Evolutionary conservation across 2,329 filamentous ascomycete species (phyloP).

Genomic region (Ophiosphaerella herpotricha): DNA sequence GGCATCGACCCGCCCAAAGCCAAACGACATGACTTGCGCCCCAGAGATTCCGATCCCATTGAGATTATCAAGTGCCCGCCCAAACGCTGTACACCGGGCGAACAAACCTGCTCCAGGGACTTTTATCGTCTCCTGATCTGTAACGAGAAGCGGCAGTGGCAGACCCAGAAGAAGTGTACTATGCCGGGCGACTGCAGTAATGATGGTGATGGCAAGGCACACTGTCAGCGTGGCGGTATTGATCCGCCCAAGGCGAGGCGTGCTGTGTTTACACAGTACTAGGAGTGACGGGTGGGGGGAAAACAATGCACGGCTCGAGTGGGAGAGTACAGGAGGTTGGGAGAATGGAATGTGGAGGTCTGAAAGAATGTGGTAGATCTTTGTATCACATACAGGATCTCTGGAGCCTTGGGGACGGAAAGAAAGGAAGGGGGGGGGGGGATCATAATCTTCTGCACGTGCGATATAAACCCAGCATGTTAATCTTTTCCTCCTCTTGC

Average conservation of each 20-base stretch:
- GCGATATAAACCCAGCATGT: too few relatives aligned
- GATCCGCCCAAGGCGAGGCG: not conserved
- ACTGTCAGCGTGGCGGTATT: constrained; percentile 5
- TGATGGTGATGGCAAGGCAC: constrained; percentile 2
- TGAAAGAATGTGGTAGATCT: too few relatives aligned
- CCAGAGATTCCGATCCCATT: not conserved
- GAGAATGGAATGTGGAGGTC: too few relatives aligned
- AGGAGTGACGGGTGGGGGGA: not conserved
- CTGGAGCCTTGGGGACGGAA: too few relatives aligned
- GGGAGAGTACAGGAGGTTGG: too few relatives aligned
- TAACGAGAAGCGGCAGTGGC: constrained; percentile 5
- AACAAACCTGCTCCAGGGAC: constrained; percentile 2
- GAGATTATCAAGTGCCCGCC: not conserved
- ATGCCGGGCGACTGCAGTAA: constrained; percentile 10
- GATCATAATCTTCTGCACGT: too few relatives aligned
- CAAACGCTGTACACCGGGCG: constrained; percentile 1
- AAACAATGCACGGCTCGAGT: too few relatives aligned
- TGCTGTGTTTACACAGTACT: not conserved
- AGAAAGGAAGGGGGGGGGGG: too few relatives aligned
- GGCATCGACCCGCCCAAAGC: not conserved
- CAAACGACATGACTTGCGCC: not conserved
- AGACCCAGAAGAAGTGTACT: constrained; percentile 10
- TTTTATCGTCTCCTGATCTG: constrained; percentile 4
- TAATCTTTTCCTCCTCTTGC: too few relatives aligned
- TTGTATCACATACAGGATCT: too few relatives aligned